Conservation (phyloP, 2,329 filamentous ascomycete genomes). For the Aspergillus sclerotialis region DNA sequence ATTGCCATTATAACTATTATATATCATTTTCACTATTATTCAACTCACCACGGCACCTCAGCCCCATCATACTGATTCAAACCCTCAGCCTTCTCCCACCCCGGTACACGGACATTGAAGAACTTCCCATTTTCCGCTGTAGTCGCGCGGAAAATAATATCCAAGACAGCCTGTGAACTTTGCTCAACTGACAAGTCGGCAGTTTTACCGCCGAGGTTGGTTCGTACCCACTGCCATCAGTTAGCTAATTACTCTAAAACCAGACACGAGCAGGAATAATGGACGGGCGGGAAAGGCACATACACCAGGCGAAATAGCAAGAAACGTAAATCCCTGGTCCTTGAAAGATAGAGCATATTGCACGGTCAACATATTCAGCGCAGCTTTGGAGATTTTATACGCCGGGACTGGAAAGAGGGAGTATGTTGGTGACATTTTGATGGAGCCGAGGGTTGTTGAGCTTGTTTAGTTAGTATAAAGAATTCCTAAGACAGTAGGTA, state of each 20-base stretch:
- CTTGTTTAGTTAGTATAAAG: slow-evolving; percentile 17
- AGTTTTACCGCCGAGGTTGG: slow-evolving; percentile 30
- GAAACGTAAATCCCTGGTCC: slow-evolving; percentile 36
- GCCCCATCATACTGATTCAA: slow-evolving; percentile 29
- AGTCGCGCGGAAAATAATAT: slow-evolving; percentile 39
- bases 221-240: slow-evolving; percentile 42
- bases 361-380: slow-evolving; percentile 42
- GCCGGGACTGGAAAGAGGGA: slow-evolving; percentile 22
- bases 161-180: slow-evolving; percentile 26
- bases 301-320: slow-evolving; percentile 41
- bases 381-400: slow-evolving; percentile 44
- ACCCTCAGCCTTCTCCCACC: slow-evolving; percentile 19
- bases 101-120: slow-evolving; percentile 25
- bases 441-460: slow-evolving; percentile 36
- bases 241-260: no score
- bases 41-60: no score
- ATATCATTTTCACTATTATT: no score
- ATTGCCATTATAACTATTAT: no score
- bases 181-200: slow-evolving; percentile 34
- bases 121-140: slow-evolving; percentile 43
- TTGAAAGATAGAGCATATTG: slow-evolving; percentile 23
- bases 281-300: slow-evolving; percentile 8
- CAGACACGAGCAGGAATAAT: neutral
- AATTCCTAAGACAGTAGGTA: no score
- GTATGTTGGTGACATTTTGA: slow-evolving; percentile 17